Evolutionary conservation across 371 early-diverging fungal species (phyloP), one percentile per base, ranked within the genome.

Genomic region (Phascolomyces articulosus): DNA sequence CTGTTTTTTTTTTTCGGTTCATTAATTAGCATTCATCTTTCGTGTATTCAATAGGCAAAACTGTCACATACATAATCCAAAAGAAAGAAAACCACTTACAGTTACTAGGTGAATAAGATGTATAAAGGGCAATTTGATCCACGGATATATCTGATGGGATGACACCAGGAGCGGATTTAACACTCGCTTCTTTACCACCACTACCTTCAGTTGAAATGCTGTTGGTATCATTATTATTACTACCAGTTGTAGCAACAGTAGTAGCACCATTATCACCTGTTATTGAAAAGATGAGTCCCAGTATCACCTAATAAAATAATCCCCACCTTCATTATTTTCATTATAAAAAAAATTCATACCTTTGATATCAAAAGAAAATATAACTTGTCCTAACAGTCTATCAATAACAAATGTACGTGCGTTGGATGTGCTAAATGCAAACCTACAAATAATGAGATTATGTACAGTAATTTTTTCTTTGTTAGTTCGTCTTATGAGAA

Each of bases 371-470:
- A 41, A 21, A 21, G 49, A 23, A 55, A 28, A 40, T 4, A 55
- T 13, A 6, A 40, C 16, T 20, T 55, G 24, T 38, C 53, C 54
- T 23, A 56, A 16, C 4, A 40, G 15, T 26, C 48, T 34, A 9
- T 65, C 31, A 13, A 65, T 48, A 31, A 65, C 53, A 31, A n/a
- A 65, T 11, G 49, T 21, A 24, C 26, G 13, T 27, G 49, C 62
- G 20, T 55, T 54, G 2, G 56, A 34, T 0, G 63, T 63, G 4
- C 41, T 13, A 6, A 60, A n/a, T 23, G 47, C 47, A 21, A 60
- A 56, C 26, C 47, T 55, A 60, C 20, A 0, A 34, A 34, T 18
- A 4, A 44, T 44, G n/a, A 44, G 4, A 40, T n/a, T 13, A 47
- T n/a, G 47, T n/a, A 13, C 4, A 13, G 16, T 16, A 13, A n/a